Evolutionary conservation across 2,329 filamentous ascomycete genomes (phyloP).

Genomic region (Fusarium torreyae): DNA sequence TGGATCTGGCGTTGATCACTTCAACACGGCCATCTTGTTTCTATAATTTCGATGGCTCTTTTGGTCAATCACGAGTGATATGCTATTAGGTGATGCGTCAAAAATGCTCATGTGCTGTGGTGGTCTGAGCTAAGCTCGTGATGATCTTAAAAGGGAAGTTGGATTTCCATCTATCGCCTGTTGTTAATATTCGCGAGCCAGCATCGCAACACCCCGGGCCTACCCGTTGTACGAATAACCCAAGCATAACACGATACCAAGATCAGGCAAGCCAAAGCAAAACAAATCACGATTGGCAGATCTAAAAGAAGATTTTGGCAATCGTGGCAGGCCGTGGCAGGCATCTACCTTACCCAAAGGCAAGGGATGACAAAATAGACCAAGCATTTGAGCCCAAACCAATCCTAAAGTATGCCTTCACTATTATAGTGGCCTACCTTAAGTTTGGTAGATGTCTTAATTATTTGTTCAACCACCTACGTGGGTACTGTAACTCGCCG

Average conservation of each 20-base stretch:
- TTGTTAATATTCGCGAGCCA: not conserved
- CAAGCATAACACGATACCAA: no score
- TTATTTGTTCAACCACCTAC: no score
- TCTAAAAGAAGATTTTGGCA: constrained; percentile 7
- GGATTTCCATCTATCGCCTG: not conserved
- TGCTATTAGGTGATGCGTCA: not conserved
- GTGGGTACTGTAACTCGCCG: not conserved
- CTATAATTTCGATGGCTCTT: constrained; percentile 8
- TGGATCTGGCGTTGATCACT: constrained; percentile 44
- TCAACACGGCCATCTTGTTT: constrained; percentile 45
- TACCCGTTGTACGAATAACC: not conserved
- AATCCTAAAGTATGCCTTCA: no score
- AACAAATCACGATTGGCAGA: constrained; percentile 8
- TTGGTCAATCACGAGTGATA: not conserved
- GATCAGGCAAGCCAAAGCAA: constrained; percentile 4
- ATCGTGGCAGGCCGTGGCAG: constrained; percentile 2
- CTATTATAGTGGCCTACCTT: no score
- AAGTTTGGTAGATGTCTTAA: no score
- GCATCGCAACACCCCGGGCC: not conserved
- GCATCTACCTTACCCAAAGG: no score
- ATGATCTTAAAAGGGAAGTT: not conserved
- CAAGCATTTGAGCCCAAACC: no score
- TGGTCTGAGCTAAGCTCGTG: not conserved
- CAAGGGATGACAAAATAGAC: no score
- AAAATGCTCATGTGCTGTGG: not conserved